phyloP scores from a whole-genome alignment of 78 protist genomes.

The Bodo saltans region DNA sequence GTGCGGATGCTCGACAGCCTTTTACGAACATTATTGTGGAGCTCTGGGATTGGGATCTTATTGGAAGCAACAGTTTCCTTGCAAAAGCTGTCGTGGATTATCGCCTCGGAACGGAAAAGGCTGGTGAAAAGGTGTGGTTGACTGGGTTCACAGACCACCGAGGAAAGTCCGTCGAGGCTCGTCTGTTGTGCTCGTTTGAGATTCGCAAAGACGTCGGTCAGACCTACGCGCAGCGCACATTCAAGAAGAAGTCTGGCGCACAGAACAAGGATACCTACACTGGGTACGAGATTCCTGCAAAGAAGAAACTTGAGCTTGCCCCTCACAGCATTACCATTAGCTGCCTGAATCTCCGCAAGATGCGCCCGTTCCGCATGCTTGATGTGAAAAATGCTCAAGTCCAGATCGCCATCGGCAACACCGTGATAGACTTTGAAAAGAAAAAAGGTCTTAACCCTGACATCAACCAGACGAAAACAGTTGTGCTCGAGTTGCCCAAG shows the following conservation, averaged over 20 bases:
- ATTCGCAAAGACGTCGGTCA: neutral
- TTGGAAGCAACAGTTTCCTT: neutral
- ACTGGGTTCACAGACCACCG: neutral
- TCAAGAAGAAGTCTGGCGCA: neutral
- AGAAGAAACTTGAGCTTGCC: neutral
- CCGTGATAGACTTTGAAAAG: neutral
- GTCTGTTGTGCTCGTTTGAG: neutral
- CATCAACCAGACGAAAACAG: neutral
- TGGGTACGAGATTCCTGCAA: neutral
- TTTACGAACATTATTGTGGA: neutral
- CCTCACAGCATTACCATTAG: neutral
- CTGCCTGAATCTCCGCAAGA: neutral
- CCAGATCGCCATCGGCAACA: neutral
- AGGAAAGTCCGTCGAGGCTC: neutral
- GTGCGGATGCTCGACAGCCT: neutral
- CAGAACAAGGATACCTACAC: neutral
- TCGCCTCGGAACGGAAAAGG: neutral
- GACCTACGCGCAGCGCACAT: neutral
- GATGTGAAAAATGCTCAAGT: neutral
- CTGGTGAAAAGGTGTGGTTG: neutral
- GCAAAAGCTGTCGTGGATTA: neutral
- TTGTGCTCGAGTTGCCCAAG: neutral
- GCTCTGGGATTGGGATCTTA: neutral
- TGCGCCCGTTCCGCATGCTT: neutral
- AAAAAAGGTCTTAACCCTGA: neutral